Percentiles rank a stretch among this genome's conserved stretches.
Evolutionary conservation across 2,329 filamentous ascomycete genomes (phyloP).

Genomic region (Lachnellula occidentalis): DNA sequence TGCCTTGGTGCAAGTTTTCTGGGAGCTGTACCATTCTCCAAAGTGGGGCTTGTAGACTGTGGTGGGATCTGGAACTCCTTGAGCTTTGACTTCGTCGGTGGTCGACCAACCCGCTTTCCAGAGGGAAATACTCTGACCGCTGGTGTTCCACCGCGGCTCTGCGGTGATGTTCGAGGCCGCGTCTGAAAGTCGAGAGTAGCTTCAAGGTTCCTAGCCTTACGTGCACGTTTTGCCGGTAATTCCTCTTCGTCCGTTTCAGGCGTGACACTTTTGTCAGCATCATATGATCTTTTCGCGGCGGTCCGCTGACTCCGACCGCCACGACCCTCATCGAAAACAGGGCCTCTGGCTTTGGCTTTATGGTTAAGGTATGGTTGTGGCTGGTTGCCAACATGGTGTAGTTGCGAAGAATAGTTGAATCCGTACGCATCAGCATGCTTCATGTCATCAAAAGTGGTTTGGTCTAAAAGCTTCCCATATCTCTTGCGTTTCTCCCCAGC

Average conservation of each 20-base stretch:
- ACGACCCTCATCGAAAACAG: constrained; percentile 17
- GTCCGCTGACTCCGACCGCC: constrained; percentile 23
- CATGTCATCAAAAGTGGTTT: constrained; percentile 30
- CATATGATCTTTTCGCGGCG: constrained; percentile 18
- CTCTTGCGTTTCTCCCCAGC: constrained; percentile 21
- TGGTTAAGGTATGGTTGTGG: constrained; percentile 36
- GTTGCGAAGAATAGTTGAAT: constrained; percentile 55
- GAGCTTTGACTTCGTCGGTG: constrained; percentile 28
- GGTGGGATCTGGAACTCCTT: constrained; percentile 21
- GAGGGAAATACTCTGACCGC: constrained; percentile 24
- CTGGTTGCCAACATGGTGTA: constrained; percentile 52
- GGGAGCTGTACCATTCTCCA: constrained; percentile 5
- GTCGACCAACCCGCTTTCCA: constrained; percentile 30
- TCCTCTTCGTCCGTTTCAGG: constrained; percentile 23
- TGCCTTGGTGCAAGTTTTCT: constrained; percentile 19
- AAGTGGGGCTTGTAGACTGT: constrained; percentile 10
- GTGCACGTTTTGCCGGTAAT: constrained; percentile 25
- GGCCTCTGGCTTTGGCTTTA: constrained; percentile 8
- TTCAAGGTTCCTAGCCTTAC: constrained; percentile 22
- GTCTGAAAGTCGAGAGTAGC: constrained; percentile 13
- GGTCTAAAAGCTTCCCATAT: constrained; percentile 19
- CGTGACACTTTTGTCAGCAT: constrained; percentile 17
- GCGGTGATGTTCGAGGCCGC: constrained; percentile 7
- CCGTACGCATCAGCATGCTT: constrained; percentile 56
- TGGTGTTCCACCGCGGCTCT: constrained; percentile 20